Conservation (phyloP, 1,284 basidiomycete species). For the Wallemia mellicola region DNA sequence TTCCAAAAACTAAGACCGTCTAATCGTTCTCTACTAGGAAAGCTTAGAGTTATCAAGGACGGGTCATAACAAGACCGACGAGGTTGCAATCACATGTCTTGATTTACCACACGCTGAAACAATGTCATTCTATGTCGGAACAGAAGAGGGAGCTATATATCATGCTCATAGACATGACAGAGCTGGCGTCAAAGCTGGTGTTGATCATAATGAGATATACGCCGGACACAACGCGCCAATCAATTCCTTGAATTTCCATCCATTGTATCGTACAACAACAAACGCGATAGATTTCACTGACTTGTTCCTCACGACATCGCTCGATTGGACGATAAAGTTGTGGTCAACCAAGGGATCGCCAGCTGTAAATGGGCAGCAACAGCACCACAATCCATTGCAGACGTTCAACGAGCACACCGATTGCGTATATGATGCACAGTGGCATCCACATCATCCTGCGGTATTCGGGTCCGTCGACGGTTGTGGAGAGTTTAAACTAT, state of each 20-base stretch:
- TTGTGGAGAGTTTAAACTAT: conserved; percentile 74
- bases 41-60: conserved; percentile 57
- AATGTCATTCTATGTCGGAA: conserved; percentile 81
- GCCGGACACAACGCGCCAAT: conserved; percentile 74
- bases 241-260: conserved; percentile 81
- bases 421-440: conserved; percentile 94
- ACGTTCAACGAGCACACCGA: conserved; percentile 90
- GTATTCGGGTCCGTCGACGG: conserved; percentile 82
- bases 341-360: conserved; percentile 36
- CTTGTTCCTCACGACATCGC: conserved; percentile 64
- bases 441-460: conserved; percentile 85
- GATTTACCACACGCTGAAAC: conserved; percentile 88
- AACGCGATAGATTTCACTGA: conserved; percentile 85
- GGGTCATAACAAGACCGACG: conserved; percentile 60
- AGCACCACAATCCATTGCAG: conserved; percentile 38
- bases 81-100: conserved; percentile 71
- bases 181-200: conserved; percentile 76
- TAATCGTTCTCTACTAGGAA: conserved; percentile 28
- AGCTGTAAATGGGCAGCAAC: conserved; percentile 7
- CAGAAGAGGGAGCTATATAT: conserved; percentile 88
- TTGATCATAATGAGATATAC: conserved; percentile 72
- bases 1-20: not conserved
- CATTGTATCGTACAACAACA: conserved; percentile 21
- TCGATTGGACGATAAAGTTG: conserved; percentile 86
- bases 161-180: conserved; percentile 86